Evolutionary conservation across 805 yeast genomes (phyloP), one percentile per base, ranked within the genome.

Genomic region (Millerago galiae): DNA sequence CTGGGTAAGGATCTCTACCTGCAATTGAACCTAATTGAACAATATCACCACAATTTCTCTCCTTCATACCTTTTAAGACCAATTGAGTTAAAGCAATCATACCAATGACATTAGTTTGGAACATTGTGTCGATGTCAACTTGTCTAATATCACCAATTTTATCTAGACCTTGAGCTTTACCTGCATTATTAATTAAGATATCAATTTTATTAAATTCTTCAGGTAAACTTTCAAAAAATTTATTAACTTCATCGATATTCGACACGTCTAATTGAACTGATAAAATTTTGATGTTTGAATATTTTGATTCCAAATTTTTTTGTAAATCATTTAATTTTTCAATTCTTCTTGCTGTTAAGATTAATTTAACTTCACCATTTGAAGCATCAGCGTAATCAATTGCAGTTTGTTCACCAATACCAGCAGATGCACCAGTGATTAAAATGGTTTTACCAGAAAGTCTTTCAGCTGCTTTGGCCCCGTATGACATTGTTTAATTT

Each of bases 381-480:
- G 91, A 71, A 13, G 88, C 86, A 17, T 58, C 79, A 34, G 96
- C 93, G 51, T 87, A 79, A 60, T 90, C 95, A 37, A 72, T 63
- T 13, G 97, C 98, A 10, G 96, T 89, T 41, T 95, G 93, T 51
- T 78, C 79, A 11, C 98, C 99, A 55, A 91, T 91, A 43, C 98
- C 98, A 13, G 96, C 80, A 21, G 96, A 86, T 8, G 98, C 98
- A 48, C 98, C 98, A n/a, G 98, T 87, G 55, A 91, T 83, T 34
- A 91, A 74, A 27, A 87, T 73, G 15, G 81, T 78, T 60, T 91
- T 90, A 38, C 83, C 83, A 17, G 83, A 79, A 28, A 91, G 70
- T 60, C 96, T 76, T 60, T 81, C 81, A 34, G 90, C 86, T 41
- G 95, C 93, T 58, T 71, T 75, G 40, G 71, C 50, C 49, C 90